Percentiles rank a stretch among this genome's conserved stretches.
These are phyloP conservation scores for Aspergillus cavernicola DNA, from an alignment of 495 filamentous ascomycete genomes.

Conservation along the genomic window DNA sequence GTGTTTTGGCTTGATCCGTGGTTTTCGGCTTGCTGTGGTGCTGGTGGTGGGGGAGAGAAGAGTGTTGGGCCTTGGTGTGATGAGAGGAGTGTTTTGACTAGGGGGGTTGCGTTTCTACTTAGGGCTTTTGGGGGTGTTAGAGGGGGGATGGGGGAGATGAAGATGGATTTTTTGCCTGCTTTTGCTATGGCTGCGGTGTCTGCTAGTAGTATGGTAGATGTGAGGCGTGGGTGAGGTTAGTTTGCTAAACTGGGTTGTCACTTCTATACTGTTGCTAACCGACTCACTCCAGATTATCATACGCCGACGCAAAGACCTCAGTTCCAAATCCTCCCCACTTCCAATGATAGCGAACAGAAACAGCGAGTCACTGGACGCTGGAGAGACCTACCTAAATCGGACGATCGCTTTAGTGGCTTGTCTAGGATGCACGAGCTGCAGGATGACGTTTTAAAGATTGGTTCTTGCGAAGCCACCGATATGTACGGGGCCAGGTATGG, in stretches of 20 bases:
- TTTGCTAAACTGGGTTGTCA: too few relatives aligned
- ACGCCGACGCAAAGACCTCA: background rate
- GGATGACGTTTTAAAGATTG: constrained; percentile 17
- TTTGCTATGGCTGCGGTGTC: constrained; percentile 15
- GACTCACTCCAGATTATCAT: too few relatives aligned
- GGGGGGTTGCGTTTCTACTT: constrained; percentile 32
- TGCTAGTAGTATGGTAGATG: constrained; percentile 17
- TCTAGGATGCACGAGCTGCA: constrained; percentile 8
- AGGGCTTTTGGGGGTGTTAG: constrained; percentile 27
- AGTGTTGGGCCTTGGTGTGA: constrained; percentile 15
- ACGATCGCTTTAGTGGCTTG: background rate
- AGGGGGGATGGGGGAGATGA: constrained; percentile 16
- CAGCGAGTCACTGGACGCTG: background rate
- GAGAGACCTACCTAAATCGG: background rate
- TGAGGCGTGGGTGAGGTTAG: too few relatives aligned
- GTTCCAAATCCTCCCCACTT: background rate
- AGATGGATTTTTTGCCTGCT: constrained; percentile 32
- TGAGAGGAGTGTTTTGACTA: constrained; percentile 26
- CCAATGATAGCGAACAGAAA: background rate
- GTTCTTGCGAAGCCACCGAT: constrained; percentile 3
- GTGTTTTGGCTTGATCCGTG: constrained; percentile 38
- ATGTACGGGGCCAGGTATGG: constrained; percentile 3
- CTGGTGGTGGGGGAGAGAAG: background rate
- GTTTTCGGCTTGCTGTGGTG: constrained; percentile 28
- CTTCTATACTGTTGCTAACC: too few relatives aligned